A percentile compares a stretch with the other conserved stretches of the same genome.
phyloP scores from a whole-genome alignment of 768 basidiomycete genomes.

The Lyophyllum atratum region DNA sequence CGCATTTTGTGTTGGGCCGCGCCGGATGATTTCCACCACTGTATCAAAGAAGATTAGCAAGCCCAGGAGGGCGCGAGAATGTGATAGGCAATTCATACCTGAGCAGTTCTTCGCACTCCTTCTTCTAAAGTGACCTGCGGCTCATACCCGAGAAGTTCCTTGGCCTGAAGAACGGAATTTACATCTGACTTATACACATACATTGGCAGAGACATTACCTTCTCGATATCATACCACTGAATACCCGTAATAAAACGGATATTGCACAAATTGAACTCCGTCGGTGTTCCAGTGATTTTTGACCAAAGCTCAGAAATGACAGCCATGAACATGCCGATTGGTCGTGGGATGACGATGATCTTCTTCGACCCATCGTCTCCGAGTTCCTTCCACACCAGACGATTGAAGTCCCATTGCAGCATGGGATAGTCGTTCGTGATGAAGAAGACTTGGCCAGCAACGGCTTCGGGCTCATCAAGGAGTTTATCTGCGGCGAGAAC shows the following conservation, averaged over 20 bases:
- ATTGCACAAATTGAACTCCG: slow-evolving; percentile 42
- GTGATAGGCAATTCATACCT: slow-evolving; percentile 1
- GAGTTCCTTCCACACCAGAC: slow-evolving; percentile 41
- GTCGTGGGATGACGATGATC: slow-evolving; percentile 31
- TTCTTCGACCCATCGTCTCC: slow-evolving; percentile 24
- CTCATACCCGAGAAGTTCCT: slow-evolving; percentile 52
- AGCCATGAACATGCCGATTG: slow-evolving; percentile 42
- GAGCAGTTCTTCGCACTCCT: slow-evolving; percentile 36
- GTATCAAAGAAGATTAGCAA: neutral
- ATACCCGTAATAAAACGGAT: slow-evolving; percentile 42
- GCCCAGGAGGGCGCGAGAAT: neutral
- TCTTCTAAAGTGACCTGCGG: slow-evolving; percentile 50
- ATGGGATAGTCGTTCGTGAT: slow-evolving; percentile 59
- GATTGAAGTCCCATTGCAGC: slow-evolving; percentile 52
- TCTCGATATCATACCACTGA: slow-evolving; percentile 55
- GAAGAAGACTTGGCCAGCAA: slow-evolving; percentile 59
- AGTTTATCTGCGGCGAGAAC: slow-evolving; percentile 93
- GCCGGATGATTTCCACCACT: slow-evolving; percentile 17
- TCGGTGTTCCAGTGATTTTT: slow-evolving; percentile 43
- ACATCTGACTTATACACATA: neutral
- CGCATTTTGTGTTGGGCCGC: neutral
- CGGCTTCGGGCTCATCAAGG: slow-evolving; percentile 13
- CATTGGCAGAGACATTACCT: slow-evolving; percentile 17
- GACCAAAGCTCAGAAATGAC: slow-evolving; percentile 36
- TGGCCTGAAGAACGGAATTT: slow-evolving; percentile 22